phyloP scores from a whole-genome alignment of 2,329 filamentous ascomycete genomes.

The Ophiocordyceps camponoti-saundersi region DNA sequence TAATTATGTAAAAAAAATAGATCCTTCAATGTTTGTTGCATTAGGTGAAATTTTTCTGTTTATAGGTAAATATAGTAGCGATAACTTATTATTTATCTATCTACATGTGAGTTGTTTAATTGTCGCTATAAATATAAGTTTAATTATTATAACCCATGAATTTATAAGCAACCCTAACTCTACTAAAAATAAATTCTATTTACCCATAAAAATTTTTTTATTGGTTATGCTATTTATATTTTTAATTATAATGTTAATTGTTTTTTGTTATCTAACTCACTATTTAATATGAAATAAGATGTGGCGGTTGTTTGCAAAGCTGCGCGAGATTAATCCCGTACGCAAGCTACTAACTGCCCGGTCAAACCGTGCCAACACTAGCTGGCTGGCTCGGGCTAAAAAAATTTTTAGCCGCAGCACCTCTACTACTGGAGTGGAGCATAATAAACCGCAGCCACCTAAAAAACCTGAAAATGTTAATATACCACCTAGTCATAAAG shows the following conservation, averaged over 20 bases:
- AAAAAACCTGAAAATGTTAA: neutral
- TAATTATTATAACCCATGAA: neutral
- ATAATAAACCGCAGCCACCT: neutral
- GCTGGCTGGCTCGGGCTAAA: neutral
- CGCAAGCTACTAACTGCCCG: neutral
- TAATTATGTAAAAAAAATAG: neutral
- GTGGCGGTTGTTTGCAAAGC: no score
- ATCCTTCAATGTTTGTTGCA: neutral
- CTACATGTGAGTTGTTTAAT: neutral
- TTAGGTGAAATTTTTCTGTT: neutral
- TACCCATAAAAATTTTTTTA: neutral
- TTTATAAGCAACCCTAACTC: neutral
- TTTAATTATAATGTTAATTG: neutral
- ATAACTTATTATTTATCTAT: neutral
- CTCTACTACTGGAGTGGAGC: neutral
- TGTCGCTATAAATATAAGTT: neutral
- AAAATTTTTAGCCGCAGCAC: neutral
- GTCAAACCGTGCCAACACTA: neutral
- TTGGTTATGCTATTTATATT: neutral
- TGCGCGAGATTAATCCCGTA: neutral
- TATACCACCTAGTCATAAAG: neutral
- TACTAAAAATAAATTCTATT: neutral
- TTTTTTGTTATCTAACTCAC: neutral
- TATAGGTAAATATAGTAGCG: neutral
- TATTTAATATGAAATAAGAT: neutral